Percentiles rank a stretch among this genome's conserved stretches.
Evolutionary conservation across 2,329 filamentous ascomycete species (phyloP).

Genomic region (Penicillium sp.): DNA sequence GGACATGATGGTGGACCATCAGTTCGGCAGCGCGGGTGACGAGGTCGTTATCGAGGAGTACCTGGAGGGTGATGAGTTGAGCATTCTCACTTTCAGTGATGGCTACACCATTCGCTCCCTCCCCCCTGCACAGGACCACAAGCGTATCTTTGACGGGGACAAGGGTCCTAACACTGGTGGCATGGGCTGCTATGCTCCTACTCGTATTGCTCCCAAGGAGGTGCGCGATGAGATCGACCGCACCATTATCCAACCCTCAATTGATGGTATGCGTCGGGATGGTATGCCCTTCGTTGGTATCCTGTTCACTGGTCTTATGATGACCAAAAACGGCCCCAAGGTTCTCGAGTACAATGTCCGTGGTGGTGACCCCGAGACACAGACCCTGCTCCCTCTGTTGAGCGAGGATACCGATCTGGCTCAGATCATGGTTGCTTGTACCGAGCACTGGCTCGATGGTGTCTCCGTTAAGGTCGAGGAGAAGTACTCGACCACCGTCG

Average conservation of each 20-base stretch:
- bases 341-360: conserved; percentile 91
- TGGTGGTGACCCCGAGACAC: conserved; percentile 88
- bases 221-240: conserved; percentile 75
- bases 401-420: conserved; percentile 78
- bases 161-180: conserved; percentile 91
- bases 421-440: conserved; percentile 82
- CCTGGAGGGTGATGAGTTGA: conserved; percentile 85
- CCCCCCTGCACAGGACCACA: conserved; percentile 93
- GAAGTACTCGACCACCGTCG: conserved; percentile 82
- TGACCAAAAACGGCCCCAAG: conserved; percentile 76
- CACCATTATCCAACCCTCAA: conserved; percentile 82
- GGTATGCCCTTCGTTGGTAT: conserved; percentile 51
- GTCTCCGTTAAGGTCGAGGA: conserved; percentile 66
- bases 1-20: conserved; percentile 84
- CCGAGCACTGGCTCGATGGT: conserved; percentile 68
- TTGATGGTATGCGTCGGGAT: conserved; percentile 83
- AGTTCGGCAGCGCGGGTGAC: conserved; percentile 81
- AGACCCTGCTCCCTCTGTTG: conserved; percentile 78
- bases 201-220: conserved; percentile 70
- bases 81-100: conserved; percentile 87
- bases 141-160: conserved; percentile 88
- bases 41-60: conserved; percentile 97
- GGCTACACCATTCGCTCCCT: conserved; percentile 79
- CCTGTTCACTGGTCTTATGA: conserved; percentile 72
- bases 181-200: conserved; percentile 97